A percentile compares a stretch with the other conserved stretches of the same genome.
Conservation (phyloP, 345 rosid genomes). For the Sisymbrium irio region DNA sequence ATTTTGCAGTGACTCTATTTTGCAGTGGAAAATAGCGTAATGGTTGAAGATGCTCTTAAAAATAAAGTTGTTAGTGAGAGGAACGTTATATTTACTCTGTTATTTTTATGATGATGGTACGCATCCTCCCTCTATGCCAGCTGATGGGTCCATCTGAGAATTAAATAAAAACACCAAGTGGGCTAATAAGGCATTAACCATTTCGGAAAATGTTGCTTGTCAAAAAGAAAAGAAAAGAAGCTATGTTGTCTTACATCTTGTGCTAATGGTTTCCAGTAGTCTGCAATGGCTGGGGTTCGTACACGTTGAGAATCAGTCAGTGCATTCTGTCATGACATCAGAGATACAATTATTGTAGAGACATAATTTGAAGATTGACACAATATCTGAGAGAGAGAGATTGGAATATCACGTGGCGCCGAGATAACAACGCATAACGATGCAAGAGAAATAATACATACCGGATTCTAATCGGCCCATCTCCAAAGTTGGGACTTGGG, state of each 20-base stretch:
- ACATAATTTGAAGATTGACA: background rate
- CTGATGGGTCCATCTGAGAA: conserved; percentile 86
- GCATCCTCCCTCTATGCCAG: conserved; percentile 96
- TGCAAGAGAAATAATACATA: conserved; percentile 28
- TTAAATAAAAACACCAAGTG: background rate
- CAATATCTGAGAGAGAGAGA: too few relatives aligned
- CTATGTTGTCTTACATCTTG: conserved; percentile 68
- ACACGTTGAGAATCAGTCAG: conserved; percentile 88
- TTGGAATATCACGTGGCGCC: background rate
- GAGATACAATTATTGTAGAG: conserved; percentile 23
- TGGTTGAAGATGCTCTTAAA: too few relatives aligned
- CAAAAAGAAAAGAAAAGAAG: background rate
- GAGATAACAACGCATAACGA: background rate
- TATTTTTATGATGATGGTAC: conserved; percentile 86
- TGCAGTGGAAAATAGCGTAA: too few relatives aligned
- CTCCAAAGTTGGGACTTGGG: conserved; percentile 97
- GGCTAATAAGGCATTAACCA: conserved; percentile 9
- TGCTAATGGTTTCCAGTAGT: conserved; percentile 95
- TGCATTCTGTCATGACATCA: conserved; percentile 60
- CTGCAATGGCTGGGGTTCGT: conserved; percentile 77
- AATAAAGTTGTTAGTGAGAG: background rate
- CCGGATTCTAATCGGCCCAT: conserved; percentile 96
- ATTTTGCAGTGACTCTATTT: too few relatives aligned
- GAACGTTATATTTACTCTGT: conserved; percentile 48
- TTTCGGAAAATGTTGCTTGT: background rate